Percentiles rank a stretch among this genome's conserved stretches.
These are phyloP conservation scores for Dendrobium chrysotoxum DNA, from an alignment of 106 monocot genomes.

Conservation along the genomic window DNA sequence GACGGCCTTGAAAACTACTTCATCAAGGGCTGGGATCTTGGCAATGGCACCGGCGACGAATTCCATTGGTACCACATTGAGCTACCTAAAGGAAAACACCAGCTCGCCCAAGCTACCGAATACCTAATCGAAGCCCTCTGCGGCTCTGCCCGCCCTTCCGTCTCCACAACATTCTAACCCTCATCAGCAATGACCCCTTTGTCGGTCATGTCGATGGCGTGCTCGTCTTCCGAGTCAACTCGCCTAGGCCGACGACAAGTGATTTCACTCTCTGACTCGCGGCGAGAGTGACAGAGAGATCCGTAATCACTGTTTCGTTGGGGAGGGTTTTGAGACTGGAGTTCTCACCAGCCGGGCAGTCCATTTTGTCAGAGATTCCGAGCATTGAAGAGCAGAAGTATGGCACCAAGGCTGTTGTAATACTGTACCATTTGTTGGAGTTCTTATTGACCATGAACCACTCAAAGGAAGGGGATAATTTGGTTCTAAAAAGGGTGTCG, in stretches of 20 bases:
- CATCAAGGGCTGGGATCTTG: slow-evolving; percentile 37
- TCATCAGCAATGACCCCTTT: slow-evolving; percentile 80
- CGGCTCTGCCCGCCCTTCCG: slow-evolving; percentile 86
- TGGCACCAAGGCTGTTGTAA: slow-evolving; percentile 8
- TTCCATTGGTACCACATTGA: slow-evolving; percentile 93
- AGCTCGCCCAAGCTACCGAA: slow-evolving; percentile 54
- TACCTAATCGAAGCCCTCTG: slow-evolving; percentile 66
- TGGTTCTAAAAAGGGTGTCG: slow-evolving; percentile 25
- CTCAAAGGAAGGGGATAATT: slow-evolving; percentile 44
- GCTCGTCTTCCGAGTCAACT: slow-evolving; percentile 77
- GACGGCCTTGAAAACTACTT: slow-evolving; percentile 45
- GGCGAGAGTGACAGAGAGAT: slow-evolving; percentile 63
- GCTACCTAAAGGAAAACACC: slow-evolving; percentile 59
- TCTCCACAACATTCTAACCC: slow-evolving; percentile 84
- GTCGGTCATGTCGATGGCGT: slow-evolving; percentile 66
- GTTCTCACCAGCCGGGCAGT: slow-evolving; percentile 40
- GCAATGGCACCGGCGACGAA: slow-evolving; percentile 20
- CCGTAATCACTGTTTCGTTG: slow-evolving; percentile 68
- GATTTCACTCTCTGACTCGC: slow-evolving; percentile 68
- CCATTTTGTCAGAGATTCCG: slow-evolving; percentile 63
- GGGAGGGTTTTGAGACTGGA: slow-evolving; percentile 79
- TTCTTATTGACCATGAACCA: slow-evolving; percentile 52
- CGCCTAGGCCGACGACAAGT: slow-evolving; percentile 65
- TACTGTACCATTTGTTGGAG: slow-evolving; percentile 32
- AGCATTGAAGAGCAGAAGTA: slow-evolving; percentile 12